phyloP scores from a whole-genome alignment of 208 protist species.

The Trypanosomatidae sp. region DNA sequence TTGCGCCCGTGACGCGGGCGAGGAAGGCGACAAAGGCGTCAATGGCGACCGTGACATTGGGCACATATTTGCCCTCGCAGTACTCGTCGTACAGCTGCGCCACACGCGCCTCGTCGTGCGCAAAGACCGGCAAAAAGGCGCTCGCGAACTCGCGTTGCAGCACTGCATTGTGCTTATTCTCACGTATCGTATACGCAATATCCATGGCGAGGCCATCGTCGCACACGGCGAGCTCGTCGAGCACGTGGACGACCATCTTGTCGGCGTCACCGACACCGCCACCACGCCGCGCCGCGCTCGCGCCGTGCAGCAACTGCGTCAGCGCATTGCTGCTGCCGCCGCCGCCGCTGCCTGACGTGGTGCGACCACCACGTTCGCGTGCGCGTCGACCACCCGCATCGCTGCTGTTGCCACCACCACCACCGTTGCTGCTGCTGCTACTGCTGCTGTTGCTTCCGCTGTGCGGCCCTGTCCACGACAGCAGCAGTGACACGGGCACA shows the following conservation, averaged over 20 bases:
- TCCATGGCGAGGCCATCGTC: slow-evolving; percentile 74
- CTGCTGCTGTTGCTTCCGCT: slow-evolving; percentile 1
- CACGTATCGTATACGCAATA: slow-evolving; percentile 53
- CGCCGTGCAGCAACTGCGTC: slow-evolving; percentile 5
- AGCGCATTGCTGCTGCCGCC: slow-evolving; percentile 1
- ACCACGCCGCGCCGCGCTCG: not conserved
- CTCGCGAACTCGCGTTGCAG: slow-evolving; percentile 71
- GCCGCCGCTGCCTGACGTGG: slow-evolving; percentile 3
- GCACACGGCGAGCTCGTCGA: slow-evolving; percentile 46
- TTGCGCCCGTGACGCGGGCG: slow-evolving; percentile 21
- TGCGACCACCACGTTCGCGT: slow-evolving; percentile 6
- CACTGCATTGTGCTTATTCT: slow-evolving; percentile 39
- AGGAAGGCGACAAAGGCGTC: slow-evolving; percentile 68
- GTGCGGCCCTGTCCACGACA: slow-evolving; percentile 48
- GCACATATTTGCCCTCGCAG: slow-evolving; percentile 67
- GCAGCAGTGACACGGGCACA: slow-evolving; percentile 53
- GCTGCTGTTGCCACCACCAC: slow-evolving; percentile 1
- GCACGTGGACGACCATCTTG: slow-evolving; percentile 56
- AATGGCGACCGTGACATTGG: slow-evolving; percentile 65
- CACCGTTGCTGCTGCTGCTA: not conserved
- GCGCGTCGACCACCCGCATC: too few relatives aligned
- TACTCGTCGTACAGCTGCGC: slow-evolving; percentile 51
- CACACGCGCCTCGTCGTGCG: slow-evolving; percentile 30
- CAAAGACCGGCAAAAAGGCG: slow-evolving; percentile 60
- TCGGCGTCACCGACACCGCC: slow-evolving; percentile 3